Conservation (phyloP, 306 rosid genomes). For the Vigna angularis region DNA sequence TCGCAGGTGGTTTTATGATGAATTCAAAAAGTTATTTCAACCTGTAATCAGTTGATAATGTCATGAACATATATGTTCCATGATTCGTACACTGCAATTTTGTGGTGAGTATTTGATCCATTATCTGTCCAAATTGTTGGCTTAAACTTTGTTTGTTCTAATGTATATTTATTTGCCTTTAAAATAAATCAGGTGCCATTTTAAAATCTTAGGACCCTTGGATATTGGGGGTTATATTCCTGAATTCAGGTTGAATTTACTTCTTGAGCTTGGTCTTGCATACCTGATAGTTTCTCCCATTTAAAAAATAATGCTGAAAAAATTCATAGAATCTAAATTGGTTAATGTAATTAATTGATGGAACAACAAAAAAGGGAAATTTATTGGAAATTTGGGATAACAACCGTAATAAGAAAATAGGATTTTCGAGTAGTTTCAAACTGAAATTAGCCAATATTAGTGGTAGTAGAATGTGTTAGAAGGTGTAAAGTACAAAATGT, state of each 20-base stretch:
- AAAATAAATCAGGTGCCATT: background rate
- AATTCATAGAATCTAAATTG: background rate
- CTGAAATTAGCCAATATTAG: background rate
- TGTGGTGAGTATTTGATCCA: constrained; percentile 47
- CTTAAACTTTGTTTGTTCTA: background rate
- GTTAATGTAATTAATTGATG: background rate
- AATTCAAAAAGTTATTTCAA: constrained; percentile 69
- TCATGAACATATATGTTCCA: constrained; percentile 21
- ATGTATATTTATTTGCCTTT: constrained; percentile 7
- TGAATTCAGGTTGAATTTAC: constrained; percentile 11
- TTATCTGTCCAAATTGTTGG: constrained; percentile 4
- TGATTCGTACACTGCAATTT: constrained; percentile 43
- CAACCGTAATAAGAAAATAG: background rate
- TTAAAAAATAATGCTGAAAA: background rate
- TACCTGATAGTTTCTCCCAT: background rate
- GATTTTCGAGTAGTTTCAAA: background rate
- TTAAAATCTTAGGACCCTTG: background rate
- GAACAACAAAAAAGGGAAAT: too few species aligned
- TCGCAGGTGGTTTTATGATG: constrained; percentile 85
- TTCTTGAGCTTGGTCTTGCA: background rate
- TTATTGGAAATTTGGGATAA: too few species aligned
- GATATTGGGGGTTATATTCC: background rate
- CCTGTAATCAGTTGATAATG: constrained; percentile 61
- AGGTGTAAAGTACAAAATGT: too few species aligned
- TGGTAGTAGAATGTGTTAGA: background rate